phyloP scores from a whole-genome alignment of 495 filamentous ascomycete genomes.

The Penicillium tannophilum region DNA sequence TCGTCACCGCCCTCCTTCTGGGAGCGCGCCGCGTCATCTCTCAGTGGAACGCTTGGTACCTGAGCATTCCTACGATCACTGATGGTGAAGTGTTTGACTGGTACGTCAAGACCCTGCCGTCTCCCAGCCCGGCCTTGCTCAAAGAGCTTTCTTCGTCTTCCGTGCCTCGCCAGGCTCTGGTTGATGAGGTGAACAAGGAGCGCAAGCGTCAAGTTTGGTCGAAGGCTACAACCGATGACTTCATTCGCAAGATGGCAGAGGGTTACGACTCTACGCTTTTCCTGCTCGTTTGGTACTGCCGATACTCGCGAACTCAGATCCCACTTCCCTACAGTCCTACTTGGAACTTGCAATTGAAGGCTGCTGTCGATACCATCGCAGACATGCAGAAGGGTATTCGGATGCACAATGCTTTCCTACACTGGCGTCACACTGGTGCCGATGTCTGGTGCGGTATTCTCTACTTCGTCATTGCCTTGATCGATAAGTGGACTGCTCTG shows the following conservation, averaged over 20 bases:
- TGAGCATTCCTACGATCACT: slow-evolving; percentile 4
- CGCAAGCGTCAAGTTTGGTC: slow-evolving; percentile 4
- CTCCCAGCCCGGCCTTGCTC: neutral
- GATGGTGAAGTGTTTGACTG: slow-evolving; percentile 4
- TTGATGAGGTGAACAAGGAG: slow-evolving; percentile 3
- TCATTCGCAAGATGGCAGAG: slow-evolving; percentile 6
- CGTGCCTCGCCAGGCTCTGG: slow-evolving; percentile 1
- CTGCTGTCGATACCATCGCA: slow-evolving; percentile 7
- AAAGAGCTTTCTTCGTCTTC: neutral
- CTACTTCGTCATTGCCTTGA: slow-evolving; percentile 8
- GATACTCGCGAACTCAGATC: slow-evolving; percentile 7
- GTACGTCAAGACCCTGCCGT: neutral
- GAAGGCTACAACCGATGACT: slow-evolving; percentile 7
- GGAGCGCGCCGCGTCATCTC: slow-evolving; percentile 6
- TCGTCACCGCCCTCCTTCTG: slow-evolving; percentile 1
- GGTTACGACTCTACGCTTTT: slow-evolving; percentile 1
- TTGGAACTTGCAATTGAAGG: slow-evolving; percentile 7
- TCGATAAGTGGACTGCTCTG: slow-evolving; percentile 9
- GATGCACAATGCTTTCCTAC: slow-evolving; percentile 8
- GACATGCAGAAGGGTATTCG: slow-evolving; percentile 9
- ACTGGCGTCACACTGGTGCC: slow-evolving; percentile 8
- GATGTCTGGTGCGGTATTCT: slow-evolving; percentile 10
- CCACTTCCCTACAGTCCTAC: slow-evolving; percentile 8
- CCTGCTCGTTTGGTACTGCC: slow-evolving; percentile 10
- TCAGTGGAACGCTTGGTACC: slow-evolving; percentile 7